A percentile compares a stretch with the other conserved stretches of the same genome.
These are phyloP conservation scores for Globisporangium megalacanthum DNA, from an alignment of 352 stramenopile genomes.

Conservation along the genomic window DNA sequence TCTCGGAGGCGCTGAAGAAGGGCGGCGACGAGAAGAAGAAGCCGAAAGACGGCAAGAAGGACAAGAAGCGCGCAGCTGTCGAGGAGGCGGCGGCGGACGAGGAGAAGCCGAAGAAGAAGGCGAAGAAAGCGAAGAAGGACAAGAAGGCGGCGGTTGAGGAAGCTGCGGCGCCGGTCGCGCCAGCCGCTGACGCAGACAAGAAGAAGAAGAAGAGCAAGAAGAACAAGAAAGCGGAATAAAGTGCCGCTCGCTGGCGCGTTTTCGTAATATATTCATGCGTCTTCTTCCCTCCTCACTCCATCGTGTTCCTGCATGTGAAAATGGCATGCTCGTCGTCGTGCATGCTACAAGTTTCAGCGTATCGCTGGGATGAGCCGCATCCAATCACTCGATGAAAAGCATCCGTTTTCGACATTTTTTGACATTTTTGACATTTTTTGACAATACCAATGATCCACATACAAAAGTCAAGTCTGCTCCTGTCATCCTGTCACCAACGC, in stretches of 20 bases:
- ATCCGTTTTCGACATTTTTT: neutral
- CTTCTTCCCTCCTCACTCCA: neutral
- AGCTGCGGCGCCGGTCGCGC: constrained; percentile 9
- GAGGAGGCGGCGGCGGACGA: constrained; percentile 57
- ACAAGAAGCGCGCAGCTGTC: constrained; percentile 77
- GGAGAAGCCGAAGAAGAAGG: constrained; percentile 76
- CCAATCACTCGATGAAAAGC: too few relatives aligned
- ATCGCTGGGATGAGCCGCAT: too few relatives aligned
- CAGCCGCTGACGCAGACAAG: constrained; percentile 37
- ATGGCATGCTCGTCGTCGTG: too few relatives aligned
- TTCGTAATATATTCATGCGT: constrained; percentile 28
- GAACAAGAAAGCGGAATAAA: constrained; percentile 75
- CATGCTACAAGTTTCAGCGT: too few relatives aligned
- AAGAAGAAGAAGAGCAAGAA: constrained; percentile 82
- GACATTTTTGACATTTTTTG: too few relatives aligned
- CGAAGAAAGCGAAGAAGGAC: constrained; percentile 74
- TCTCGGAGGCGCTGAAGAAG: constrained; percentile 88
- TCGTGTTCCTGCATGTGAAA: neutral
- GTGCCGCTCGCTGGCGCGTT: constrained; percentile 11
- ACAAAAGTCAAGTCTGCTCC: neutral
- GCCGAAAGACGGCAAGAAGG: constrained; percentile 66
- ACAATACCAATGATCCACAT: neutral
- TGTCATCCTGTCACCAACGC: neutral
- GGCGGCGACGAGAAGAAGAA: constrained; percentile 34
- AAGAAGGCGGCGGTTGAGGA: constrained; percentile 36